phyloP scores from a whole-genome alignment of 805 yeast genomes.

The Naumovozyma castellii region DNA sequence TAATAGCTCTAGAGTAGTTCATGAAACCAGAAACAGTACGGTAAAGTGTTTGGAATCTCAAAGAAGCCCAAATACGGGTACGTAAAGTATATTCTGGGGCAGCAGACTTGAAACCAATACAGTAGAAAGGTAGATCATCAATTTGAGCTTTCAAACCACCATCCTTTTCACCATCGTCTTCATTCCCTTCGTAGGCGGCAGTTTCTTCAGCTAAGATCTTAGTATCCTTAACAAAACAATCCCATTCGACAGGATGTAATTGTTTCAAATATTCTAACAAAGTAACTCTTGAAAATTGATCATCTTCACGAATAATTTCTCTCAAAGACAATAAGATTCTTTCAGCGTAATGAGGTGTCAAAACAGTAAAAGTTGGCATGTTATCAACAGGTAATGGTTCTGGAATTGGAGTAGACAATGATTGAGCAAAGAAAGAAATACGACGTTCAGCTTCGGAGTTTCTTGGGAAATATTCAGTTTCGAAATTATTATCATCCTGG shows the following conservation, averaged over 20 bases:
- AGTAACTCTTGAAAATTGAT: conserved; percentile 90
- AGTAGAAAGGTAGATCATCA: conserved; percentile 88
- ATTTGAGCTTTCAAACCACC: conserved; percentile 71
- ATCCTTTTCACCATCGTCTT: conserved; percentile 44
- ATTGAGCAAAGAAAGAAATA: conserved; percentile 97
- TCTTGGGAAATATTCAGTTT: conserved; percentile 93
- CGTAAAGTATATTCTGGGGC: conserved; percentile 94
- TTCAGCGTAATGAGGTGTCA: conserved; percentile 94
- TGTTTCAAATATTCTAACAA: conserved; percentile 89
- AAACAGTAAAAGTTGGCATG: conserved; percentile 98
- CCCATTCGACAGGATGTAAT: conserved; percentile 96
- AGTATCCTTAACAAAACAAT: conserved; percentile 92
- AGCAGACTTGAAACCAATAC: conserved; percentile 95
- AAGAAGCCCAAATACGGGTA: conserved; percentile 97
- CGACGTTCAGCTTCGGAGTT: conserved; percentile 99
- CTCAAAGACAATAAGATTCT: conserved; percentile 87
- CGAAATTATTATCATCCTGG: conserved; percentile 91
- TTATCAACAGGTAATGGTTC: conserved; percentile 98
- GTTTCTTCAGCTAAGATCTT: conserved; percentile 91
- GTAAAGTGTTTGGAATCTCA: conserved; percentile 92
- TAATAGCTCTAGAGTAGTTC: conserved; percentile 96
- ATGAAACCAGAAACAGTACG: conserved; percentile 97
- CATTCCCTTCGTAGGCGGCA: conserved; percentile 52
- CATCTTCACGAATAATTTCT: conserved; percentile 95
- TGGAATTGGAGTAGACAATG: conserved; percentile 95